These are phyloP conservation scores for Mimosa pudica DNA, from an alignment of 306 rosid species.

Conservation along the genomic window DNA sequence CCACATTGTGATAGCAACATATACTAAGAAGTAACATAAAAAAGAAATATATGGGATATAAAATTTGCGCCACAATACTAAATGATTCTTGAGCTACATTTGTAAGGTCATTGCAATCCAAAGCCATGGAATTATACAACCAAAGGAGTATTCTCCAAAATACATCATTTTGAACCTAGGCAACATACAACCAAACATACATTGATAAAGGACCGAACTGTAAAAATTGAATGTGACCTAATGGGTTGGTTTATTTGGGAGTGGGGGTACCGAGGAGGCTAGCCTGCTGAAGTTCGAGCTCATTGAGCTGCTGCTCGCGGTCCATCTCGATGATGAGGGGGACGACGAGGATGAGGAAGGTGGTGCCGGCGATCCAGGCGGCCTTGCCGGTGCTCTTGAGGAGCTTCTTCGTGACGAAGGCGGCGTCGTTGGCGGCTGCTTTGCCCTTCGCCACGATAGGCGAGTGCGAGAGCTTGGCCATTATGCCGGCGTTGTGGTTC, in stretches of 20 bases:
- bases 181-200: not conserved
- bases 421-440: slow-evolving; percentile 65
- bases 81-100: slow-evolving; percentile 22
- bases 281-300: slow-evolving; percentile 91
- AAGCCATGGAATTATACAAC: slow-evolving; percentile 31
- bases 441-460: slow-evolving; percentile 57
- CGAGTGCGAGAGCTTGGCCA: slow-evolving; percentile 60
- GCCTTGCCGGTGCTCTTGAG: slow-evolving; percentile 88
- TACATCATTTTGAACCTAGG: not conserved
- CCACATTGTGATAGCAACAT: not conserved
- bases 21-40: not conserved
- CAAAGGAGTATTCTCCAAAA: not conserved
- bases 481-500: slow-evolving; percentile 25
- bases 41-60: slow-evolving; percentile 1
- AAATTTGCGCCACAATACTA: not conserved
- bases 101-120: slow-evolving; percentile 12
- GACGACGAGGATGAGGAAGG: slow-evolving; percentile 74
- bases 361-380: slow-evolving; percentile 94
- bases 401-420: slow-evolving; percentile 66
- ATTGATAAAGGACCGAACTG: not conserved
- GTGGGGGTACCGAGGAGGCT: slow-evolving; percentile 80
- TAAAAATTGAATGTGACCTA: slow-evolving; percentile 4
- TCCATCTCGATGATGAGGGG: slow-evolving; percentile 94
- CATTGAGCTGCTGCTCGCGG: slow-evolving; percentile 94
- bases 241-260: slow-evolving; percentile 46